A percentile compares a stretch with the other conserved stretches of the same genome.
Evolutionary conservation across 2,329 filamentous ascomycete genomes (phyloP).

Genomic region (Fusarium sp.): DNA sequence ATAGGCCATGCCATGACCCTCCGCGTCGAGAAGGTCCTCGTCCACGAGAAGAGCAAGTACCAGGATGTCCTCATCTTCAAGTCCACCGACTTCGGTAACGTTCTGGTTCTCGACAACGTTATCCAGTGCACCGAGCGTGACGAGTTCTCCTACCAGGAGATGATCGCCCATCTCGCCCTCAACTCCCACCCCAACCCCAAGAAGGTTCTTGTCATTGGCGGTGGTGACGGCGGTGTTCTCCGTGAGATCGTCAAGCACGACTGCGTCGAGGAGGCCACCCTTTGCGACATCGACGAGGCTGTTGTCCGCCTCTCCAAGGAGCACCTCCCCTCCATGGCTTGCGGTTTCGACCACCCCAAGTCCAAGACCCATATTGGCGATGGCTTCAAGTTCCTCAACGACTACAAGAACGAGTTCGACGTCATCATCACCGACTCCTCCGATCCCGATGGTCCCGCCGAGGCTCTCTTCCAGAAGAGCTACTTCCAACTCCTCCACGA

Average conservation of each 20-base stretch:
- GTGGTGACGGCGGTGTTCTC: slow-evolving; percentile 95
- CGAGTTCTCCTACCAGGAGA: slow-evolving; percentile 99
- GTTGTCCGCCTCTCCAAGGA: slow-evolving; percentile 98
- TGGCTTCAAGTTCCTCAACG: slow-evolving; percentile 97
- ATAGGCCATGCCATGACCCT: slow-evolving; percentile 96
- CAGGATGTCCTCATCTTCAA: slow-evolving; percentile 99
- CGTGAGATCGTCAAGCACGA: slow-evolving; percentile 99
- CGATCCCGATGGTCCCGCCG: slow-evolving; percentile 95
- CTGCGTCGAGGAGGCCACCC: slow-evolving; percentile 91
- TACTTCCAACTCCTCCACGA: slow-evolving; percentile 96
- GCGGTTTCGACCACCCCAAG: slow-evolving; percentile 93
- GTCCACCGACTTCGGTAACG: slow-evolving; percentile 95
- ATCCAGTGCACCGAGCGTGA: slow-evolving; percentile 99
- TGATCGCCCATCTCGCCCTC: slow-evolving; percentile 99
- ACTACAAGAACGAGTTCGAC: slow-evolving; percentile 97
- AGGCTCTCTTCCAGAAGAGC: slow-evolving; percentile 96
- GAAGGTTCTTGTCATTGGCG: slow-evolving; percentile 97
- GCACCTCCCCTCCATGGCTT: slow-evolving; percentile 93
- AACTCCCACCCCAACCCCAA: slow-evolving; percentile 98
- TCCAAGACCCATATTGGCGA: slow-evolving; percentile 93
- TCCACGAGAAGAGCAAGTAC: slow-evolving; percentile 99
- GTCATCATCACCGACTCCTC: slow-evolving; percentile 99
- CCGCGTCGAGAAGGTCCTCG: slow-evolving; percentile 95
- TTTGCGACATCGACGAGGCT: slow-evolving; percentile 99
- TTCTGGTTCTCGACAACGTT: slow-evolving; percentile 97